These are phyloP conservation scores for Lactifluus piperatus DNA, from an alignment of 768 basidiomycete genomes.

Conservation along the genomic window DNA sequence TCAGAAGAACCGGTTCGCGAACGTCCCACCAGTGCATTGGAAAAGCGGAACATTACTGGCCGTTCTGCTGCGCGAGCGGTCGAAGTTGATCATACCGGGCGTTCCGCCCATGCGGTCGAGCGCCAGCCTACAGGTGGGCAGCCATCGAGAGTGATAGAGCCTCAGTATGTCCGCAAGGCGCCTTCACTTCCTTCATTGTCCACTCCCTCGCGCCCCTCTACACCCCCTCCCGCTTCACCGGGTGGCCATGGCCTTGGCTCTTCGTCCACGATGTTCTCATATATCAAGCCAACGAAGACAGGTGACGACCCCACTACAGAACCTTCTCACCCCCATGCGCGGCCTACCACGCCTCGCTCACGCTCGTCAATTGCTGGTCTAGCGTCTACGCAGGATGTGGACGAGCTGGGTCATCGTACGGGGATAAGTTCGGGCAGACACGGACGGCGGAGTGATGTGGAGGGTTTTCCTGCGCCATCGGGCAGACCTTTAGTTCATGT, in stretches of 20 bases:
- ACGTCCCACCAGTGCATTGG: not conserved
- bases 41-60: not conserved
- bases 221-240: constrained; percentile 4
- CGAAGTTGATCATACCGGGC: constrained; percentile 7
- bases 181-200: constrained; percentile 12
- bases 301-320: constrained; percentile 33
- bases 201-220: constrained; percentile 3
- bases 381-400: constrained; percentile 23
- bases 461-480: constrained; percentile 33
- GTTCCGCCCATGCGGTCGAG: not conserved
- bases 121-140: not conserved
- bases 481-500: constrained; percentile 76
- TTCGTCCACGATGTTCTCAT: constrained; percentile 67
- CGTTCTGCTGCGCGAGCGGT: not conserved
- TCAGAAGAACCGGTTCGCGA: not conserved
- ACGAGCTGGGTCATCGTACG: constrained; percentile 32
- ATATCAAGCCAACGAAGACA: constrained; percentile 42
- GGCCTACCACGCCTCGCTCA: constrained; percentile 19
- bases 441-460: constrained; percentile 20
- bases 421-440: constrained; percentile 27
- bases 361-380: constrained; percentile 1
- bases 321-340: constrained; percentile 17
- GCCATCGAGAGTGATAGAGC: not conserved
- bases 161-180: constrained; percentile 3
- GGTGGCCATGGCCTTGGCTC: constrained; percentile 41